Base-by-base conservation (phyloP, 306 rosid species). In the Corylus avellana region DNA sequence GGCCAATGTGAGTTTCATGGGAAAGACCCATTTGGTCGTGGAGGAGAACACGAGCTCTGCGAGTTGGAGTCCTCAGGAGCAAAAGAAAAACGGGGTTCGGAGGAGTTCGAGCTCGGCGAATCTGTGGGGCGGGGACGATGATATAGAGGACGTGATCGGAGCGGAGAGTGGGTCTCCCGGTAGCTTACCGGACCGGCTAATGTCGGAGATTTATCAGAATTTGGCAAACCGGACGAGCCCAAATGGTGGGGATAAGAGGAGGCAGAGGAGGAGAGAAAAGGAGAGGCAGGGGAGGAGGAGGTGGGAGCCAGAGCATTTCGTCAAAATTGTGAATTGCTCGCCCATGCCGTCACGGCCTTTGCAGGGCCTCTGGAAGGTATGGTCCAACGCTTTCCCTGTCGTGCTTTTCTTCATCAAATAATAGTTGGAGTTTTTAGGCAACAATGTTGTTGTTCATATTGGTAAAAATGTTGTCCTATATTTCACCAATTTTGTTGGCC, bases 361-460 rank as follows among this genome's bases (percentile, higher is more conserved):
- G 79, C 98, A 95, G 90, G 99, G 99, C 75, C 88, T 95, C 3
- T 95, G 99, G 99, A 95, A 95, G 98, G 99, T 95, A 79, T 59
- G 77, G 49, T 57, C 74, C 14, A 64, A 44, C 72, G 79, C 56
- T 74, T 73, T 70, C 77, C 29, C 70, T 85, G 55, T 74, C 80
- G n/a, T 73, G 79, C 84, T 84, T 85, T 48, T 56, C 16, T 72
- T 37, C 42, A 27, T 80, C 78, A 51, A 67, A 35, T n/a, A 29
- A n/a, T 56, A 35, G 37, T 44, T 73, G 46, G 55, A 63, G 8
- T 50, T 37, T 74, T 71, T 20, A 39, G 59, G 66, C 6, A 59
- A 59, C 72, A 42, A 17, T 67, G 46, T n/a, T 39, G 72, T 67
- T 18, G 7, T 18, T 67, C 1, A 67, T 8, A 25, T 25, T 59